Base-by-base conservation (phyloP, 140 eudicot species). In the Anethum foeniculum region DNA sequence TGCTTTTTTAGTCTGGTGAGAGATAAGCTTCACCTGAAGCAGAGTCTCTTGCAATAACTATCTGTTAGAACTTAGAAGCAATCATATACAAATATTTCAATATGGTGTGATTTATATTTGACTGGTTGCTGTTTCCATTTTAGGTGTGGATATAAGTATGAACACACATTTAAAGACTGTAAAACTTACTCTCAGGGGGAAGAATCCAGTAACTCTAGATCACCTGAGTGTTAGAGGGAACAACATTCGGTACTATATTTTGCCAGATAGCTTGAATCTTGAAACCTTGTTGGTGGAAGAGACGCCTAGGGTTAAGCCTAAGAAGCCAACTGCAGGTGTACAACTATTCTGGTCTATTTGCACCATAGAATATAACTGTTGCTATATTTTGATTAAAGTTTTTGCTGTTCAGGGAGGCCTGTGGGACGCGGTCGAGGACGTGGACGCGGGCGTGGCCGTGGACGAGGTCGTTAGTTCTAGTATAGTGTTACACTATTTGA, bases 401-500 rank as follows among this genome's bases (percentile, higher is more conserved):
- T 21, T 58, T 8, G 13, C 65, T 58, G 2, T 76, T 0, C 86
- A 89, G 93, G 93, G 77, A 85, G 56, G 81, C 81, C 93, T 13
- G 32, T 89, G 81, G 93, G 93, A 21, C 93, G 93, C 46, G 93
- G 93, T 0, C 39, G 93, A 30, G 93, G 93, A 25, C 84, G 93
- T 34, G 93, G 93, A 4, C 88, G 93, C 36, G 93, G 90, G 2
- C 93, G 93, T 34, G 93, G 93, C 30, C 89, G 93, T 68, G 93
- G 93, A 68, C 80, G 93, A n/a, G 93, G 93, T 75, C 93, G 93
- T 77, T 89, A 87, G 73, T 43, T 69, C 34, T 48, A 7, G 74
- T 80, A 58, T 69, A 34, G 38, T 23, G 19, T 23, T 77, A 28
- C 65, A 71, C 36, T 64, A 56, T 82, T 76, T 80, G 49, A 13